These are phyloP conservation scores for Aspergillus jensenii DNA, from an alignment of 2,329 filamentous ascomycete species.

Conservation along the genomic window DNA sequence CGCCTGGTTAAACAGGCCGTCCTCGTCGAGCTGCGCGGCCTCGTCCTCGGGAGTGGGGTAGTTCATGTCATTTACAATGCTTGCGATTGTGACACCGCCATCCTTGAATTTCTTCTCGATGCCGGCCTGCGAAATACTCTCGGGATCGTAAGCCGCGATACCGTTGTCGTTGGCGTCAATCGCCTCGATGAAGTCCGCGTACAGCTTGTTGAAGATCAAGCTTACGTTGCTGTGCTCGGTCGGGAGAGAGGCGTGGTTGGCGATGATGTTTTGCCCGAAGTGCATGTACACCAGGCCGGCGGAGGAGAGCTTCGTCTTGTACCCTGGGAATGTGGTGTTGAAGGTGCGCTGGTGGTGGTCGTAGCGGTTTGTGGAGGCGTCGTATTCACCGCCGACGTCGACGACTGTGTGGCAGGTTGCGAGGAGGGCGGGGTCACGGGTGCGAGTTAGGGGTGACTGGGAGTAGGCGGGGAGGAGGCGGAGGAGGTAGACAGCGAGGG, in stretches of 20 bases:
- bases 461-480: slow-evolving; percentile 81
- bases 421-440: slow-evolving; percentile 77
- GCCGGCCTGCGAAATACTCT: slow-evolving; percentile 66
- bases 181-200: slow-evolving; percentile 90
- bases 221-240: slow-evolving; percentile 67
- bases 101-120: slow-evolving; percentile 81
- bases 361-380: slow-evolving; percentile 72
- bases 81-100: slow-evolving; percentile 79
- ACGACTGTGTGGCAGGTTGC: slow-evolving; percentile 89
- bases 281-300: slow-evolving; percentile 95
- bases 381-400: slow-evolving; percentile 95
- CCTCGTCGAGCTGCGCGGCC: slow-evolving; percentile 71
- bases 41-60: slow-evolving; percentile 55
- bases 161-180: slow-evolving; percentile 98
- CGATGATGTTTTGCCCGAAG: slow-evolving; percentile 83
- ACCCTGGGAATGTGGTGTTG: slow-evolving; percentile 76
- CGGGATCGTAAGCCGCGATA: slow-evolving; percentile 76
- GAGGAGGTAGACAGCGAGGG: slow-evolving; percentile 93
- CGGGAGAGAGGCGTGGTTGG: slow-evolving; percentile 60
- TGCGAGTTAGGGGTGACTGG: slow-evolving; percentile 74
- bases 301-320: slow-evolving; percentile 84
- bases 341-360: slow-evolving; percentile 98
- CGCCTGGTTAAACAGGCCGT: slow-evolving; percentile 74
- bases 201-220: slow-evolving; percentile 82
- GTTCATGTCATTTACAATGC: slow-evolving; percentile 78